Evolutionary conservation across 2,329 filamentous ascomycete species (phyloP), one percentile per base, ranked within the genome.

Genomic region (Colletotrichum godetiae): DNA sequence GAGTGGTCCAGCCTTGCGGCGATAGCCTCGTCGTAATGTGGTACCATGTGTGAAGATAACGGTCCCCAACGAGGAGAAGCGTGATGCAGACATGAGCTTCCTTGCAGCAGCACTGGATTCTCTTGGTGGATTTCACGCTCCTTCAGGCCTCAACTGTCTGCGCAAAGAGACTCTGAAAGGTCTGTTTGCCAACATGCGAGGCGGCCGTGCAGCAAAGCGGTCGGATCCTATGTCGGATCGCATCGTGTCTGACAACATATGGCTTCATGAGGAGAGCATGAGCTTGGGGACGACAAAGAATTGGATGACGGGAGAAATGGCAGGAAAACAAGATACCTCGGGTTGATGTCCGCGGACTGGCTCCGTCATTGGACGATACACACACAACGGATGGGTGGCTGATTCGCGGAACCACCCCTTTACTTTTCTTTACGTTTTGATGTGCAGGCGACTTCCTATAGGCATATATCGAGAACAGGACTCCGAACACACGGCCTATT

Each of bases 1-100:
- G 91, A 88, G 63, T 29, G 72, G 72, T 31, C 37, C 67, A 13
- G 67, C 60, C 31, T 63, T 71, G 62, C 62, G 72, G 55, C 65
- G 67, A 72, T 71, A 75, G 73, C n/a, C 58, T 60, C 67, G 57
- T 35, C 10, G 49, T 52, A 57, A 29, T 53, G 27, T 10, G 24
- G 71, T 31, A 42, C 71, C 61, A 49, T 29, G 5, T 33, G 59
- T 63, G 31, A 59, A 63, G n/a, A 22, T 52, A 12, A 64, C n/a
- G 19, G 27, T 31, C 11, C 13, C 11, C 24, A n/a, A 15, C 3
- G 22, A 68, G 5, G 29, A 19, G 10, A 15, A 29, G n/a, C 35
- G 37, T 5, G 22, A 37, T 3, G 31, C n/a, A 31, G 37, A 33
- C 42, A 24, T 15, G 64, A 15, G 13, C 7, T 42, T n/a, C 33